Percentiles rank a stretch among this genome's conserved stretches.
These are phyloP conservation scores for Microdochium bolleyi DNA, from an alignment of 2,329 filamentous ascomycete species.

Conservation along the genomic window DNA sequence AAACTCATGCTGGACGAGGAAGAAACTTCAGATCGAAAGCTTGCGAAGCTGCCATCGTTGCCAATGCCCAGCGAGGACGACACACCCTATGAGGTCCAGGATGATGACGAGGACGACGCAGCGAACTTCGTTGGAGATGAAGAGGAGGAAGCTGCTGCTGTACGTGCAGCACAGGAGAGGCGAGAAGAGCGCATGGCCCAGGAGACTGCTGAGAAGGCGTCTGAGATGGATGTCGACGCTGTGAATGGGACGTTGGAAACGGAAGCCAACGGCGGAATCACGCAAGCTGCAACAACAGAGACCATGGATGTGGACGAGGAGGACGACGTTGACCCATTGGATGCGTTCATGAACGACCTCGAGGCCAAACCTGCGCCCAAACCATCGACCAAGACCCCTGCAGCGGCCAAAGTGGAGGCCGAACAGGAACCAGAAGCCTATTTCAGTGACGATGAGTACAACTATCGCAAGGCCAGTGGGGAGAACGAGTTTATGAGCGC, in stretches of 20 bases:
- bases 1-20: constrained; percentile 85
- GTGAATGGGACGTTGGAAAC: constrained; percentile 11
- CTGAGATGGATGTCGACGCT: constrained; percentile 30
- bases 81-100: constrained; percentile 51
- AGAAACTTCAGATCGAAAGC: constrained; percentile 75
- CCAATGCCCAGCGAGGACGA: constrained; percentile 56
- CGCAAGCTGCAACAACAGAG: constrained; percentile 20
- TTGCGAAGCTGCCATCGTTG: constrained; percentile 80
- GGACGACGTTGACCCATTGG: constrained; percentile 78
- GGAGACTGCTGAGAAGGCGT: constrained; percentile 39
- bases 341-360: constrained; percentile 88
- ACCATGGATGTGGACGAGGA: constrained; percentile 57
- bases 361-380: constrained; percentile 33
- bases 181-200: constrained; percentile 61
- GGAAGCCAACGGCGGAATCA: constrained; percentile 14
- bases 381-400: constrained; percentile 15
- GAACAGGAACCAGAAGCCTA: constrained; percentile 71
- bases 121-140: constrained; percentile 76
- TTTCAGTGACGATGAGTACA: constrained; percentile 77
- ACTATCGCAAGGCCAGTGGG: constrained; percentile 38
- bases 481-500: constrained; percentile 41
- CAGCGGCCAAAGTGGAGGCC: constrained; percentile 31
- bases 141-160: constrained; percentile 80
- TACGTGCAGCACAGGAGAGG: constrained; percentile 76
- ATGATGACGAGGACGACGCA: constrained; percentile 60